These are phyloP conservation scores for Logfia minima DNA, from an alignment of 129 eudicot genomes.

Conservation along the genomic window DNA sequence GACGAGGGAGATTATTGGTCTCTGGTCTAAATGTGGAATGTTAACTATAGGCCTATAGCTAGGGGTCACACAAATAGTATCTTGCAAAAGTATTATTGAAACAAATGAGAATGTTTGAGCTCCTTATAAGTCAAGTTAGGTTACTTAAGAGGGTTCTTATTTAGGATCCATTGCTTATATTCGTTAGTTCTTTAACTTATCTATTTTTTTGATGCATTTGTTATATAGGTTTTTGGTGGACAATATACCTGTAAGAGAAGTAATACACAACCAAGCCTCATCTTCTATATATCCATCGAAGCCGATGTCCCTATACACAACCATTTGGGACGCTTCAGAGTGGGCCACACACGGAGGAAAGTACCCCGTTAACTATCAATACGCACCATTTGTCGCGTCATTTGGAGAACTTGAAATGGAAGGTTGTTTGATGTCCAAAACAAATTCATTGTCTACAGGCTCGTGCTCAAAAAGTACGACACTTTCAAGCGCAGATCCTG, in stretches of 20 bases:
- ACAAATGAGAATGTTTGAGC: no score
- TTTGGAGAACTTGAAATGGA: slow-evolving; percentile 51
- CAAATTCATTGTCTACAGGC: slow-evolving; percentile 25
- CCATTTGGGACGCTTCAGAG: slow-evolving; percentile 91
- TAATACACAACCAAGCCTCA: slow-evolving; percentile 52
- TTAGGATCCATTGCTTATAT: not conserved
- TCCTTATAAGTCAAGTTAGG: no score
- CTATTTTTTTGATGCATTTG: not conserved
- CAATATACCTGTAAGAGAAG: slow-evolving; percentile 84
- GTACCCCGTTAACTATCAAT: slow-evolving; percentile 70
- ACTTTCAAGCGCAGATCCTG: slow-evolving; percentile 61
- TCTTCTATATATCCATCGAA: slow-evolving; percentile 69
- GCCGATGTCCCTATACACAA: slow-evolving; percentile 74
- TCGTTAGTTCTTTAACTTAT: not conserved
- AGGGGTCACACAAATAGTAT: no score
- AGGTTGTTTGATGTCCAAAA: slow-evolving; percentile 58
- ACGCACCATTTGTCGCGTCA: slow-evolving; percentile 70
- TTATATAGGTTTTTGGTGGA: slow-evolving; percentile 84
- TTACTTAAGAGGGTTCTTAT: no score
- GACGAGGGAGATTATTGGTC: no score
- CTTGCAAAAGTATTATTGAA: no score
- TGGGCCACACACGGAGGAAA: slow-evolving; percentile 97
- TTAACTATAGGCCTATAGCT: no score
- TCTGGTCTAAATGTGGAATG: no score
- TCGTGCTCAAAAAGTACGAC: slow-evolving; percentile 45